Evolutionary conservation across 495 filamentous ascomycete genomes (phyloP), one percentile per base, ranked within the genome.

Genomic region (Xylaria venustula): DNA sequence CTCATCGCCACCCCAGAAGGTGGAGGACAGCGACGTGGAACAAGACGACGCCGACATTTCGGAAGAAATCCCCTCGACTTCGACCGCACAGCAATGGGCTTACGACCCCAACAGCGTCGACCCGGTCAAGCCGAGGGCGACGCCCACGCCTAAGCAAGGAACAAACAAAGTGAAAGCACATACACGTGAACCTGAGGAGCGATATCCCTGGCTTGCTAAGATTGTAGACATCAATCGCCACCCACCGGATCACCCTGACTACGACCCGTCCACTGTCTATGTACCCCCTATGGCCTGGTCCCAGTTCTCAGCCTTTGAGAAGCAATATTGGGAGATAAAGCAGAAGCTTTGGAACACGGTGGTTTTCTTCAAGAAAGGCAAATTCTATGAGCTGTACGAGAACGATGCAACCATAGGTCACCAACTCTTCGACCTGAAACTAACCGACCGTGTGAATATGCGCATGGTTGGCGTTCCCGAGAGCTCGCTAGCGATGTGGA

Each of bases 261-360:
- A 91, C 62, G 93, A 99, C 65, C 92, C 91, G n/a, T 83, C 90
- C 11, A 93, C 92, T 0, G 82, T 99, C 19, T 94, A 90, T 72
- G 88, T 99, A 45, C 95, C 95, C 15, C 87, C 88, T 0, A 46
- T 79, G 4, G 91, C 91, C 8, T 92, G 85, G 84, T 74, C 72
- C 0, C 84, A 88, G 3, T 97, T 99, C 70, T 91, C 91, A 0
- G 83, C 93, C 0, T 99, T 99, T 61, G 94, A 99, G 77, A 94
- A 92, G 72, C 94, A 99, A 66, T 99, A 98, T 74, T 99, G 94
- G 94, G 93, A 97, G 68, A 98, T 99, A 73, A 99, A 99, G 80
- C 90, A 92, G 74, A 97, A 96, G 52, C 90, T 93, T 64, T 97
- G 90, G 90, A 91, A 97, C 61, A 98, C 92, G 0, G 88, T 99